Evolutionary conservation across 179 eudicot genomes (phyloP).

Genomic region (Heliamphora pulchella): DNA sequence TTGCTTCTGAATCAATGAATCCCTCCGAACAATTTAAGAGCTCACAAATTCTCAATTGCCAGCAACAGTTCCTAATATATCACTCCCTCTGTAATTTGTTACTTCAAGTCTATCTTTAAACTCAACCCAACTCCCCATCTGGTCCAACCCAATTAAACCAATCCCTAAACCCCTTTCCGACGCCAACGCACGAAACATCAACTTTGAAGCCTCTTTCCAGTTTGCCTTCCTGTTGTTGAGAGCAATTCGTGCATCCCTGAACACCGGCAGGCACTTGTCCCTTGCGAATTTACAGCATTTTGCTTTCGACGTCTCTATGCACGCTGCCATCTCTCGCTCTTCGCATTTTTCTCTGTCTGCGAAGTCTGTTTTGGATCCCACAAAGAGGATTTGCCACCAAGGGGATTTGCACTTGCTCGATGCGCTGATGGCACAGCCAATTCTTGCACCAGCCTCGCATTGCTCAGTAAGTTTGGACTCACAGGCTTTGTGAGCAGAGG

Average conservation of each 20-base stretch:
- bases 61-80: conserved; percentile 9
- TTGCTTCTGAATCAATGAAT: too few species aligned
- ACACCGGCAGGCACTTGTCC: conserved; percentile 47
- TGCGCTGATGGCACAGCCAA: conserved; percentile 71
- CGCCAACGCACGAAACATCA: conserved; percentile 33
- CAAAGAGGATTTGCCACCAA: conserved; percentile 50
- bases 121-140: conserved; percentile 16
- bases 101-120: conserved; percentile 11
- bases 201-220: conserved; percentile 33
- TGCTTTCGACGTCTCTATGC: conserved; percentile 39
- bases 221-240: conserved; percentile 23
- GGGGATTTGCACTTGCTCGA: conserved; percentile 55
- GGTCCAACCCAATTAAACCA: conserved; percentile 9
- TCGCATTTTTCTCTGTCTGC: conserved; percentile 57
- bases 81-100: conserved; percentile 23
- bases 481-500: conserved; percentile 35
- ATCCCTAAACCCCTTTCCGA: conserved; percentile 17
- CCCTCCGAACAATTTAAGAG: too few species aligned
- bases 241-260: conserved; percentile 43
- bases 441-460: conserved; percentile 56
- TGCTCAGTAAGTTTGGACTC: conserved; percentile 42
- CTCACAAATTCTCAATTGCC: neutral
- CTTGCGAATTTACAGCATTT: conserved; percentile 40
- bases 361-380: conserved; percentile 23
- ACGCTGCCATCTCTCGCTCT: conserved; percentile 55